Evolutionary conservation across 2,329 filamentous ascomycete genomes (phyloP), one percentile per base, ranked within the genome.

Genomic region (Lasiodiplodia hormozganensis): DNA sequence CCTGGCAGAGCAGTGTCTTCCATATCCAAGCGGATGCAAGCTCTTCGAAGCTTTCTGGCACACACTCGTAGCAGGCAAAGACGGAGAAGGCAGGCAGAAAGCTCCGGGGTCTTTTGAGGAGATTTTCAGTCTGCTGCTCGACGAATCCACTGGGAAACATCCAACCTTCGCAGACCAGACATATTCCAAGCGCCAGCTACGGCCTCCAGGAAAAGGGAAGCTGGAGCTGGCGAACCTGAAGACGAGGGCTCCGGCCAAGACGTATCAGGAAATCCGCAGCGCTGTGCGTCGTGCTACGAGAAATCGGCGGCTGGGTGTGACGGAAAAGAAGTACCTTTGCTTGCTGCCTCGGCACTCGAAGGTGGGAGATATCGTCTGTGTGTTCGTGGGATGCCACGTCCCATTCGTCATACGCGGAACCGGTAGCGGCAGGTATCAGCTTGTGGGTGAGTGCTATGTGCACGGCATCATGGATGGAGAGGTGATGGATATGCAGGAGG

Each of bases 71-170:
- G 73, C 73, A 0, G 73, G 73, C 5, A 69, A 71, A n/a, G 70
- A 74, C 36, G 70, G 68, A 23, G 69, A 71, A 6, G 68, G 69
- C 25, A 62, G 54, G 4, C 66, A 66, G 4, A 62, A 67, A 4
- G 69, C 71, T 1, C 70, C 73, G 2, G 36, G 36, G 3, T 71
- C 74, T 1, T 74, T 74, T 28, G 71, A 69, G 52, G 74, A 75
- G 52, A 72, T 72, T 14, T 72, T 76, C 57, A 73, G 73, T n/a
- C 66, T 75, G 10, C 70, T 76, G 7, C 66, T 74, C n/a, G 73
- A 76, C 47, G 67, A 68, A 4, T 71, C 68, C 0, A 72, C 69
- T 4, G 71, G 71, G 6, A 18, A 57, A 2, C 68, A 67, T 31
- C 71, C 70, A 4, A 71, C 70, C 1, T 58, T 76, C 5, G 69